Evolutionary conservation across 2,329 filamentous ascomycete genomes (phyloP).

Genomic region (Talaromyces albobiverticillius): DNA sequence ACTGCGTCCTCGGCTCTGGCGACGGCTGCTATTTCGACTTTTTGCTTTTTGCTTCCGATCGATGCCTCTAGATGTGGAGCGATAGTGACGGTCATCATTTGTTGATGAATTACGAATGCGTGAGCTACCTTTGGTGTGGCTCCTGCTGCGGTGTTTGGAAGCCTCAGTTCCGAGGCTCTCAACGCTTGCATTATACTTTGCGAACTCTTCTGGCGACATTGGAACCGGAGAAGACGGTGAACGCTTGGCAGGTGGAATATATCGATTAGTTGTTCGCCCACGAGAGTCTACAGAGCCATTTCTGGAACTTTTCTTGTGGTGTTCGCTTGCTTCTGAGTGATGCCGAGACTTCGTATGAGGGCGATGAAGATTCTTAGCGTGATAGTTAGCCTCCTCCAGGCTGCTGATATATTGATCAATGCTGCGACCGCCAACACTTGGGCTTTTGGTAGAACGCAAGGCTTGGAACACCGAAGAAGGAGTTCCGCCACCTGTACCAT

Average conservation of each 20-base stretch:
- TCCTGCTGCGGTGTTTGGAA: slow-evolving; percentile 36
- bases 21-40: slow-evolving; percentile 39
- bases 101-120: slow-evolving; percentile 25
- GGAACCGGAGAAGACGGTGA: slow-evolving; percentile 90
- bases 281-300: slow-evolving; percentile 66
- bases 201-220: slow-evolving; percentile 85
- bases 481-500: slow-evolving; percentile 47
- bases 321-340: slow-evolving; percentile 40
- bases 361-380: slow-evolving; percentile 50
- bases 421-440: slow-evolving; percentile 61
- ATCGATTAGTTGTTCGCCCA: slow-evolving; percentile 63
- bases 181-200: slow-evolving; percentile 42
- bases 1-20: slow-evolving; percentile 57
- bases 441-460: slow-evolving; percentile 52
- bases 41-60: slow-evolving; percentile 29
- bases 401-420: slow-evolving; percentile 85
- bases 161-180: slow-evolving; percentile 45
- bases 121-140: slow-evolving; percentile 43
- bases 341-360: slow-evolving; percentile 50
- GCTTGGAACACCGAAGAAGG: slow-evolving; percentile 42
- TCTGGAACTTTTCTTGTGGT: slow-evolving; percentile 51
- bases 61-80: slow-evolving; percentile 36
- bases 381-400: slow-evolving; percentile 71
- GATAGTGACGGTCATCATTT: slow-evolving; percentile 28
- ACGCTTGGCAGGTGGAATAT: slow-evolving; percentile 72